phyloP scores from a whole-genome alignment of 2,329 filamentous ascomycete species.

The Myriosclerotinia scirpicola region DNA sequence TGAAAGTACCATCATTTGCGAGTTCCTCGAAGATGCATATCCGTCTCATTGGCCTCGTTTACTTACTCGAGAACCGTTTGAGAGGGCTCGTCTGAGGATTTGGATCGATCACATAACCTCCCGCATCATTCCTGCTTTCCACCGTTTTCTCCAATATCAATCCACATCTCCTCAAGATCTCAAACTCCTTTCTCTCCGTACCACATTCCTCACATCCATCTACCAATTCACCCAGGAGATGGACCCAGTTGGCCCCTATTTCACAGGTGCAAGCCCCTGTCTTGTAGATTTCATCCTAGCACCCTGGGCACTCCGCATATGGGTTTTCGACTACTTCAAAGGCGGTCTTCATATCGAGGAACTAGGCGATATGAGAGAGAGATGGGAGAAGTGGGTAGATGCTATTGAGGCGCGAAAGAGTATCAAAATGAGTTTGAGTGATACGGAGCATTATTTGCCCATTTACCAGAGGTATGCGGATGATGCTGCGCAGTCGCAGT shows the following conservation, averaged over 20 bases:
- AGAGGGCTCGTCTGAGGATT: conserved; percentile 63
- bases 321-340: conserved; percentile 76
- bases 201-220: conserved; percentile 58
- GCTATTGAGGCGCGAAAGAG: conserved; percentile 61
- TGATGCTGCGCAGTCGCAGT: conserved; percentile 60
- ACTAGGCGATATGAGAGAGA: conserved; percentile 55
- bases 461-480: conserved; percentile 70
- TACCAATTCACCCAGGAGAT: conserved; percentile 63
- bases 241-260: conserved; percentile 63
- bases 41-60: conserved; percentile 49
- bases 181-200: conserved; percentile 52
- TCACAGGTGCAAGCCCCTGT: conserved; percentile 61
- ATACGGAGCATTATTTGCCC: conserved; percentile 63
- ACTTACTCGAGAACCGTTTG: conserved; percentile 61
- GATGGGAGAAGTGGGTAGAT: conserved; percentile 64
- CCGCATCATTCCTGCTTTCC: conserved; percentile 67
- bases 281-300: conserved; percentile 70
- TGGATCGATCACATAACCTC: conserved; percentile 71
- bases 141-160: conserved; percentile 60
- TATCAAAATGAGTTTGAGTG: conserved; percentile 67
- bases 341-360: conserved; percentile 51
- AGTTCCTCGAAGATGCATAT: conserved; percentile 74
- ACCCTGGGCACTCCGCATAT: conserved; percentile 71
- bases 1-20: conserved; percentile 70
- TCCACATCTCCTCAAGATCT: conserved; percentile 47